Conservation (phyloP, 225 moss, liverwort and hornwort genomes). For the Physcomitrium patens region DNA sequence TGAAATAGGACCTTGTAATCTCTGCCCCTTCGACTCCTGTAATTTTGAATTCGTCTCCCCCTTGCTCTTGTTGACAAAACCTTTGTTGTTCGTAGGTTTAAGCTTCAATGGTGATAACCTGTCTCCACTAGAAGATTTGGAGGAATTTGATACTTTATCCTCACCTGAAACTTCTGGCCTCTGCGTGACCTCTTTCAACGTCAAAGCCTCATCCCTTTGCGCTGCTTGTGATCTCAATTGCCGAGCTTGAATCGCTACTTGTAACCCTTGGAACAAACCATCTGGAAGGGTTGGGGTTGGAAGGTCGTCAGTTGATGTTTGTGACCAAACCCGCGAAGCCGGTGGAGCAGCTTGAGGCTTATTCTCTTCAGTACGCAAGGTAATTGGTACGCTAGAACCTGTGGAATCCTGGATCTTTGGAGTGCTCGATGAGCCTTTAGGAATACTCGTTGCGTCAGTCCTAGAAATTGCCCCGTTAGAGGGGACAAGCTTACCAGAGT, state of each 20-base stretch:
- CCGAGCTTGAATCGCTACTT: slow-evolving; percentile 57
- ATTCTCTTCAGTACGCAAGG: slow-evolving; percentile 46
- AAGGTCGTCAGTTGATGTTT: slow-evolving; percentile 46
- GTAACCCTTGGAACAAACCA: slow-evolving; percentile 64
- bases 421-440: slow-evolving; percentile 14
- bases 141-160: slow-evolving; percentile 17
- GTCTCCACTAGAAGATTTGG: slow-evolving; percentile 31
- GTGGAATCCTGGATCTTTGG: slow-evolving; percentile 23
- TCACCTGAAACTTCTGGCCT: slow-evolving; percentile 27
- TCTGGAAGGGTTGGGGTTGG: slow-evolving; percentile 82
- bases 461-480: slow-evolving; percentile 29
- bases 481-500: slow-evolving; percentile 28
- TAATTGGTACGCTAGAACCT: slow-evolving; percentile 37
- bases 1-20: slow-evolving; percentile 29
- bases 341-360: slow-evolving; percentile 39
- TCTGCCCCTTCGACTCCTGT: slow-evolving; percentile 31
- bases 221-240: slow-evolving; percentile 39
- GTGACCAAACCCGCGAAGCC: slow-evolving; percentile 24
- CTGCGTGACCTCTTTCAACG: slow-evolving; percentile 23
- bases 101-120: slow-evolving; percentile 30
- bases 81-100: slow-evolving; percentile 34
- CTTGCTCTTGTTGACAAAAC: slow-evolving; percentile 32
- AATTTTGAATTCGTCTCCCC: slow-evolving; percentile 34
- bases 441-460: neutral
- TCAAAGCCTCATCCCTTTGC: slow-evolving; percentile 19